phyloP scores from a whole-genome alignment of 257 asterid genomes.

The Vinca minor region DNA sequence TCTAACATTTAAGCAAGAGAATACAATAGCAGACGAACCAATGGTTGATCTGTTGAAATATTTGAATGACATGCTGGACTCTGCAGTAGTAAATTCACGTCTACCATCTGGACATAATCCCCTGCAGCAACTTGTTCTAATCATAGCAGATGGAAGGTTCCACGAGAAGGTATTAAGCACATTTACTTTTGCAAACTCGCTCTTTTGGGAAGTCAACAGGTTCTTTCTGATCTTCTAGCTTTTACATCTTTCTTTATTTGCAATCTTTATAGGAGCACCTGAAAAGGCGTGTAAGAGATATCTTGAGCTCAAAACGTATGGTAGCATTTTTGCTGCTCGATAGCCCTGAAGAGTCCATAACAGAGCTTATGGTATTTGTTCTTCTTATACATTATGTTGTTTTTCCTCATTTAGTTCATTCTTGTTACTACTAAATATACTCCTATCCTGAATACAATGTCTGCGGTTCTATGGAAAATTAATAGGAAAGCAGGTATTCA shows the following conservation, averaged over 20 bases:
- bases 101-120: slow-evolving; percentile 83
- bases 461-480: too few relatives aligned
- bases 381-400: background rate
- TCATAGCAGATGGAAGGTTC: slow-evolving; percentile 85
- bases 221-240: background rate
- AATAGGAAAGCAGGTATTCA: too few relatives aligned
- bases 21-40: slow-evolving; percentile 66
- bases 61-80: slow-evolving; percentile 59
- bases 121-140: slow-evolving; percentile 88
- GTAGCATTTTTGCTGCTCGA: slow-evolving; percentile 80
- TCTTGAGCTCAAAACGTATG: slow-evolving; percentile 69
- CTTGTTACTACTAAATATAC: background rate
- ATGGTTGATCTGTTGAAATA: slow-evolving; percentile 76
- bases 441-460: too few relatives aligned
- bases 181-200: background rate
- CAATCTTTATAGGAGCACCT: slow-evolving; percentile 42
- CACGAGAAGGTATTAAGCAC: slow-evolving; percentile 60
- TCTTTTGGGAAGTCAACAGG: background rate
- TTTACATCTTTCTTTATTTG: slow-evolving; percentile 1
- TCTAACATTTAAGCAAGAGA: slow-evolving; percentile 86
- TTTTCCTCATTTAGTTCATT: background rate
- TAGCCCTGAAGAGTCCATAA: slow-evolving; percentile 58
- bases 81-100: slow-evolving; percentile 55
- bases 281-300: slow-evolving; percentile 65
- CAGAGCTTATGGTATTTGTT: slow-evolving; percentile 46